Percentiles rank a stretch among this genome's conserved stretches.
These are phyloP conservation scores for Alternaria novae-zelandiae DNA, from an alignment of 2,329 filamentous ascomycete genomes.

Conservation along the genomic window DNA sequence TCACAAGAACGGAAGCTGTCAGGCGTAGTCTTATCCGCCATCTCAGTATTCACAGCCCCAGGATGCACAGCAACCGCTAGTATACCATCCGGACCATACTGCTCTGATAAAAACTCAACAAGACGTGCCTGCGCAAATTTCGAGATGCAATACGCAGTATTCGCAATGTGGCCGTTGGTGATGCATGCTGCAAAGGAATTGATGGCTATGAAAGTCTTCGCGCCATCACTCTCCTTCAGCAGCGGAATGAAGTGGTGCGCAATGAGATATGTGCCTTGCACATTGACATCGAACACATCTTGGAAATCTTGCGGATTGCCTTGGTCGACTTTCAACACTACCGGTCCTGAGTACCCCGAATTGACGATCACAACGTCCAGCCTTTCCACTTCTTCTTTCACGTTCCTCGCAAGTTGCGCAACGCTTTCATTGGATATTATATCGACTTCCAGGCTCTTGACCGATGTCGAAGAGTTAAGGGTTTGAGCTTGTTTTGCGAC, in stretches of 20 bases:
- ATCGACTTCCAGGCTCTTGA: slow-evolving; percentile 29
- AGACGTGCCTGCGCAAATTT: slow-evolving; percentile 40
- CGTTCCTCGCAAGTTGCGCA: slow-evolving; percentile 20
- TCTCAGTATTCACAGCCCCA: slow-evolving; percentile 39
- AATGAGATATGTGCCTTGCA: slow-evolving; percentile 47
- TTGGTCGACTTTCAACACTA: slow-evolving; percentile 42
- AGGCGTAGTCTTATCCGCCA: slow-evolving; percentile 30
- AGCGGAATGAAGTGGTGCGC: slow-evolving; percentile 46
- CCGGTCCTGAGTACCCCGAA: slow-evolving; percentile 46
- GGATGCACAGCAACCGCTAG: slow-evolving; percentile 38
- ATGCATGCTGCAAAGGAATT: slow-evolving; percentile 44
- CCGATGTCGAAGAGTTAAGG: slow-evolving; percentile 8
- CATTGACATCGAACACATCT: slow-evolving; percentile 47
- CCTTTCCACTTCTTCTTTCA: slow-evolving; percentile 31
- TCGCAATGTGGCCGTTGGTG: slow-evolving; percentile 49
- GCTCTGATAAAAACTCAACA: slow-evolving; percentile 34
- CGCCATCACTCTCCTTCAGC: slow-evolving; percentile 22
- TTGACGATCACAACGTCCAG: slow-evolving; percentile 50
- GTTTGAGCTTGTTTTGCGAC: slow-evolving; percentile 19
- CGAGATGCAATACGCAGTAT: slow-evolving; percentile 40
- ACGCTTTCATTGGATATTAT: slow-evolving; percentile 38
- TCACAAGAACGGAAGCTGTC: slow-evolving; percentile 36
- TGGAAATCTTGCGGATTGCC: slow-evolving; percentile 43
- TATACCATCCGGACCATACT: slow-evolving; percentile 31
- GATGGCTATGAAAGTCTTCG: slow-evolving; percentile 35